Conservation (phyloP, 2,329 filamentous ascomycete genomes). For the Ophiostoma montium region DNA sequence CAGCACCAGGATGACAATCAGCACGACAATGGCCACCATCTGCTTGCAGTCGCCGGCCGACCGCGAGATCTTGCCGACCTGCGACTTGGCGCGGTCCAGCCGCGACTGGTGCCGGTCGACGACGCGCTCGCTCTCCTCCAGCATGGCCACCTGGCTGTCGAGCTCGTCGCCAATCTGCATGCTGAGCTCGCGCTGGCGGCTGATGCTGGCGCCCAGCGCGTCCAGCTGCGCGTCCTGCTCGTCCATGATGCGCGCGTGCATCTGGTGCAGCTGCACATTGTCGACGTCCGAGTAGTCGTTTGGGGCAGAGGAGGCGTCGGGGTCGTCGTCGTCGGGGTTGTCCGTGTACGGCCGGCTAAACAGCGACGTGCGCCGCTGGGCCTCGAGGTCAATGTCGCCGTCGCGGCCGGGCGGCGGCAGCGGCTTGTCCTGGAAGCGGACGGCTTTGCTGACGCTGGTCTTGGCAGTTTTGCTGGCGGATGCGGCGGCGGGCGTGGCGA, state of each 20-base stretch:
- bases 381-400: conserved; percentile 26
- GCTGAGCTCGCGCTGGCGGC: conserved; percentile 77
- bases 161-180: conserved; percentile 96
- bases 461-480: conserved; percentile 7
- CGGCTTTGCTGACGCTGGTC: conserved; percentile 54
- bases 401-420: conserved; percentile 35
- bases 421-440: conserved; percentile 64
- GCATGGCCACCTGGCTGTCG: conserved; percentile 73
- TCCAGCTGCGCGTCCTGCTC: conserved; percentile 94
- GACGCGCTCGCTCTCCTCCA: conserved; percentile 76
- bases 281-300: conserved; percentile 32
- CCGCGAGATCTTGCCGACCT: conserved; percentile 56
- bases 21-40: conserved; percentile 63
- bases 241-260: conserved; percentile 67
- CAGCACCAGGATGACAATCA: conserved; percentile 72
- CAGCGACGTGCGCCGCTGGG: conserved; percentile 17
- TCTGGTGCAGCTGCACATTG: conserved; percentile 76
- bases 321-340: conserved; percentile 37
- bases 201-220: conserved; percentile 68
- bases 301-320: too few relatives aligned
- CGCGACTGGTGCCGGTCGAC: conserved; percentile 69
- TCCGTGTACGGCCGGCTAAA: conserved; percentile 52
- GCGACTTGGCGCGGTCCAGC: conserved; percentile 58
- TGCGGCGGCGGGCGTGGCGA: conserved; percentile 6
- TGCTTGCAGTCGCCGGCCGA: conserved; percentile 73